These are phyloP conservation scores for Arthrinium puccinioides DNA, from an alignment of 2,329 filamentous ascomycete species.

Conservation along the genomic window DNA sequence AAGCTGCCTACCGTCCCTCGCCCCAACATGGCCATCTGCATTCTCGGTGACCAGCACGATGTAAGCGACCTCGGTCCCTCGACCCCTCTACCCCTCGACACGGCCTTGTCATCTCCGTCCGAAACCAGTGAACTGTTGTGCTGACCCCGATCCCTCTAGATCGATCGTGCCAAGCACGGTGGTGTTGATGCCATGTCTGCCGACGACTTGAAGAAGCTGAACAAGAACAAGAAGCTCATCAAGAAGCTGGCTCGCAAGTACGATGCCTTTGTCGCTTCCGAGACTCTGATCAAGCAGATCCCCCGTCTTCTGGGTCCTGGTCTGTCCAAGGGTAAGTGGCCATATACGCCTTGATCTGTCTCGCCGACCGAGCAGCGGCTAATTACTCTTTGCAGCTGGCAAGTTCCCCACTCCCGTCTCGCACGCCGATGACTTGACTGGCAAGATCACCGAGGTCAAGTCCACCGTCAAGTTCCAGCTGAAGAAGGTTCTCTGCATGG, in stretches of 20 bases:
- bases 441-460: slow-evolving; percentile 99
- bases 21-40: slow-evolving; percentile 76
- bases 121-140: no score
- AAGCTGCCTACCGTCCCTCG: slow-evolving; percentile 87
- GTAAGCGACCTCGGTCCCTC: not conserved
- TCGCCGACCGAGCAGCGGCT: no score
- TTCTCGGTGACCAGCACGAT: slow-evolving; percentile 78
- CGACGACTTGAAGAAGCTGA: slow-evolving; percentile 99
- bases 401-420: slow-evolving; percentile 99
- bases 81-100: no score
- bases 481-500: slow-evolving; percentile 99
- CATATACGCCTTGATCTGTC: slow-evolving; percentile 25
- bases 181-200: slow-evolving; percentile 97
- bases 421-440: slow-evolving; percentile 85
- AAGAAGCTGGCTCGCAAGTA: slow-evolving; percentile 99
- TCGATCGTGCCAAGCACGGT: slow-evolving; percentile 99
- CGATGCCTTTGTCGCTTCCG: slow-evolving; percentile 97
- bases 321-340: slow-evolving; percentile 91
- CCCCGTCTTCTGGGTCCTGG: slow-evolving; percentile 98
- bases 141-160: no score
- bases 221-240: slow-evolving; percentile 99
- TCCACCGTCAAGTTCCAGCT: slow-evolving; percentile 99
- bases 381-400: no score
- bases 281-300: slow-evolving; percentile 98
- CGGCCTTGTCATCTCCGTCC: no score